These are phyloP conservation scores for Kodamaea fungicola DNA, from an alignment of 1,139 yeast species.

Conservation along the genomic window DNA sequence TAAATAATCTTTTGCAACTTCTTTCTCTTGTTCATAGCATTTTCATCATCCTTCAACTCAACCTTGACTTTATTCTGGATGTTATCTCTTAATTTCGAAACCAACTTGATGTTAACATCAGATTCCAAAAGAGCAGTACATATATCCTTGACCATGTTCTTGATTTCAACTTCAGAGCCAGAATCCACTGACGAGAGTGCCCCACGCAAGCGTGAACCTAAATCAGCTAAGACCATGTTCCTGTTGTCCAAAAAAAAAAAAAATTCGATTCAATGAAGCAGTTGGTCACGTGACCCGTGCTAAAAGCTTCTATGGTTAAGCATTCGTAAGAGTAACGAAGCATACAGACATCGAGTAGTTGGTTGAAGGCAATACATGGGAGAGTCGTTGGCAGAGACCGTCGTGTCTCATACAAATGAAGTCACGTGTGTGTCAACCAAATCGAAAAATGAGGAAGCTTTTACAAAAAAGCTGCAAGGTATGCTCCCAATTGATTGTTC, in stretches of 20 bases:
- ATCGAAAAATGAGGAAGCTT: background rate
- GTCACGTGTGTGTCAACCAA: too few species aligned
- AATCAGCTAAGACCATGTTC: conserved; percentile 88
- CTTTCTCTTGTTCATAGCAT: conserved; percentile 64
- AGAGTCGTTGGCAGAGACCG: too few species aligned
- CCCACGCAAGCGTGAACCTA: conserved; percentile 81
- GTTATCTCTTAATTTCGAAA: conserved; percentile 70
- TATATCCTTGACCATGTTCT: conserved; percentile 73
- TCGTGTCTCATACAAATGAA: too few species aligned
- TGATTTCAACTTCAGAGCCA: conserved; percentile 40
- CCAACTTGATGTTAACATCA: conserved; percentile 87
- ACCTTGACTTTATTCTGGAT: conserved; percentile 55
- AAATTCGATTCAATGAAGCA: too few species aligned
- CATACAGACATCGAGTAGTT: too few species aligned
- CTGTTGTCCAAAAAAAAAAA: background rate
- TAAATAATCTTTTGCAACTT: conserved; percentile 87
- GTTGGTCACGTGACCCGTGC: too few species aligned
- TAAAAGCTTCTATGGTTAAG: too few species aligned
- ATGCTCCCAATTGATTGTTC: conserved; percentile 1
- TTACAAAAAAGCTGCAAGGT: background rate
- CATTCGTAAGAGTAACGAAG: too few species aligned
- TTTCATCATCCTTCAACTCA: conserved; percentile 50
- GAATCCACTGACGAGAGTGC: conserved; percentile 58
- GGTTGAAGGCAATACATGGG: too few species aligned
- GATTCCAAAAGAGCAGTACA: conserved; percentile 87